Percentiles rank a stretch among this genome's conserved stretches.
Evolutionary conservation across 2,329 filamentous ascomycete species (phyloP).

Genomic region (Sarocladium oryzae): DNA sequence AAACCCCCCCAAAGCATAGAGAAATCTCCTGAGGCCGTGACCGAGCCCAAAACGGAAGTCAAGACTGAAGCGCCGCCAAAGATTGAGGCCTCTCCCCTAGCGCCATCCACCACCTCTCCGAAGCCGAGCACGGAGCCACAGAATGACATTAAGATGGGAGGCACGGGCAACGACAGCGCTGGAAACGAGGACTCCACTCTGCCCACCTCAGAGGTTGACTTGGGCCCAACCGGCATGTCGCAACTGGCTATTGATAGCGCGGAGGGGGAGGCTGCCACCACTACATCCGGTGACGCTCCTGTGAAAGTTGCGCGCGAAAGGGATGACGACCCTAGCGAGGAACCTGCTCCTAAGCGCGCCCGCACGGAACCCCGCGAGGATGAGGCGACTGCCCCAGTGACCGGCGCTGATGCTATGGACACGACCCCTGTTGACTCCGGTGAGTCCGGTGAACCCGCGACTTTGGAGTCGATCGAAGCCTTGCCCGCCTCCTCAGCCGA

Average conservation of each 20-base stretch:
- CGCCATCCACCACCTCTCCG: background rate
- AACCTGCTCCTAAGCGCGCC: constrained; percentile 73
- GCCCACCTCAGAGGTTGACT: constrained; percentile 27
- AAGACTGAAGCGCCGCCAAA: constrained; percentile 11
- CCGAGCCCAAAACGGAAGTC: constrained; percentile 13
- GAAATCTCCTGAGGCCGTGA: constrained; percentile 3
- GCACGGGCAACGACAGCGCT: background rate
- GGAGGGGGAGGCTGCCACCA: constrained; percentile 25
- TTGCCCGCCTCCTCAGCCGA: constrained; percentile 10
- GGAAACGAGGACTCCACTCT: constrained; percentile 15
- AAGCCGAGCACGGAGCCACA: background rate
- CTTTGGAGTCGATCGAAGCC: background rate
- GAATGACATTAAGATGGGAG: background rate
- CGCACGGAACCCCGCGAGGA: constrained; percentile 58
- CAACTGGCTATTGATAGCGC: constrained; percentile 32
- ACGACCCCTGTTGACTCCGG: background rate
- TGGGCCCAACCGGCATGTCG: constrained; percentile 30
- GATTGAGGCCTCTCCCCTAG: constrained; percentile 1
- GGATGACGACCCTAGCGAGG: constrained; percentile 61
- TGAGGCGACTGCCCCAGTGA: constrained; percentile 14
- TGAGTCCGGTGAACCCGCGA: background rate
- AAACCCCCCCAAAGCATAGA: constrained; percentile 5
- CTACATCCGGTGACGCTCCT: constrained; percentile 49
- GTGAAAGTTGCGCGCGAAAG: constrained; percentile 67
- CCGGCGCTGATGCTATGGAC: constrained; percentile 7